phyloP scores from a whole-genome alignment of 257 asterid species.

The Solanum pinnatisectum region DNA sequence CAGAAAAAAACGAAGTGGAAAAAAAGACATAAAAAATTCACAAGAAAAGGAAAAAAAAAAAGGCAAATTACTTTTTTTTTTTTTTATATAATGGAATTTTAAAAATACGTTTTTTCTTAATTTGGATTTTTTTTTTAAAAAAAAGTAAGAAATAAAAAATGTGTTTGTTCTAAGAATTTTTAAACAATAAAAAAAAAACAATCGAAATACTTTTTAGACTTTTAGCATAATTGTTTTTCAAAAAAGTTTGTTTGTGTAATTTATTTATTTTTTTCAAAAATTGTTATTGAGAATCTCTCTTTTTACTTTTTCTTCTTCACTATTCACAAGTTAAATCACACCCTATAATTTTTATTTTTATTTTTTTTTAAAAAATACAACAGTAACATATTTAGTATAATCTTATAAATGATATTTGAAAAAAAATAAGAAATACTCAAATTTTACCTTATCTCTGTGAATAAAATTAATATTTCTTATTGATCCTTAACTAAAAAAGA shows the following conservation, averaged over 20 bases:
- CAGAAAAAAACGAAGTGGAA: background rate
- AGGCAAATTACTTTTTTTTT: background rate
- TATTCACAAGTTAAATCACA: background rate
- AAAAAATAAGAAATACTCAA: too few species aligned
- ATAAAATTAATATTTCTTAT: too few species aligned
- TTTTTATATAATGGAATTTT: too few species aligned
- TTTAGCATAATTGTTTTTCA: background rate
- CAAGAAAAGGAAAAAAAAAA: too few species aligned
- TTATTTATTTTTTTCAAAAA: background rate
- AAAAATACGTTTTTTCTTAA: too few species aligned
- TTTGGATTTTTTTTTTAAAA: background rate
- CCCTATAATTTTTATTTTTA: background rate
- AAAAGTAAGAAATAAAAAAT: too few species aligned
- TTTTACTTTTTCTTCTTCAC: background rate
- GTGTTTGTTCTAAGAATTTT: too few species aligned
- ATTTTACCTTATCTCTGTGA: too few species aligned
- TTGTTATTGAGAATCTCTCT: background rate
- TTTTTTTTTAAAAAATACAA: background rate
- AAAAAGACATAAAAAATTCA: background rate
- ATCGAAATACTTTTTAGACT: background rate
- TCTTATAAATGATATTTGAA: too few species aligned
- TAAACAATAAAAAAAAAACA: background rate
- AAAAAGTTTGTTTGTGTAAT: background rate
- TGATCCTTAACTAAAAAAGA: background rate
- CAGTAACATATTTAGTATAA: background rate